Percentiles rank a stretch among this genome's conserved stretches.
Conservation (phyloP, 164 flowering plant genomes). For the Tetrastigma voinierianum region DNA sequence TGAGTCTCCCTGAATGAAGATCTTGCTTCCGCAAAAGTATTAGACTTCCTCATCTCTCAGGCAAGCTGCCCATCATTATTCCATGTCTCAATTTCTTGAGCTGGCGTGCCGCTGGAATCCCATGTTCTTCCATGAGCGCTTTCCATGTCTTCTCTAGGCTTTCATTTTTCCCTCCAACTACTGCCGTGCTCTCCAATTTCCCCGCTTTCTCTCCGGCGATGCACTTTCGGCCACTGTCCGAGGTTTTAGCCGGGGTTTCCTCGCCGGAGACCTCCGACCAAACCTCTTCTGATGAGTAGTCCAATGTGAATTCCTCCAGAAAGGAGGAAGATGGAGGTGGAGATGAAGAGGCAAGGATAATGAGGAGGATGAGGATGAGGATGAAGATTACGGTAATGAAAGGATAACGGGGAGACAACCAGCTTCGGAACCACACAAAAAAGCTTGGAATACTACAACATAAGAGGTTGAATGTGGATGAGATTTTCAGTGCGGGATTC, state of each 20-base stretch:
- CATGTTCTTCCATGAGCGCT: slow-evolving; percentile 28
- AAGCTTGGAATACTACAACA: slow-evolving; percentile 17
- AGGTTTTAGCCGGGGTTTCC: too few species aligned
- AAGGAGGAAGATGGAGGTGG: slow-evolving; percentile 11
- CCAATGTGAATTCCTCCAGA: not conserved
- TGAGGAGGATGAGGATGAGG: slow-evolving; percentile 10
- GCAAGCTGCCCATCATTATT: not conserved
- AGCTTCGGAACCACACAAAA: slow-evolving; percentile 12
- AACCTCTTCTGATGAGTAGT: not conserved
- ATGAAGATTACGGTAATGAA: slow-evolving; percentile 28
- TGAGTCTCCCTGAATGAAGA: slow-evolving; percentile 25
- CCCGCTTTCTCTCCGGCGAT: too few species aligned
- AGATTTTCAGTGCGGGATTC: slow-evolving; percentile 14
- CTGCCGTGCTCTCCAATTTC: not conserved
- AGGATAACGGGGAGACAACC: slow-evolving; percentile 25
- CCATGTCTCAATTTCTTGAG: slow-evolving; percentile 38
- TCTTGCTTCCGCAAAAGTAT: slow-evolving; percentile 16
- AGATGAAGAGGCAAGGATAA: slow-evolving; percentile 26
- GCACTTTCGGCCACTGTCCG: not conserved
- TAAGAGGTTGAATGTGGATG: slow-evolving; percentile 3
- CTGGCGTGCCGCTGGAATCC: slow-evolving; percentile 5
- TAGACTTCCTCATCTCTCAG: slow-evolving; percentile 34
- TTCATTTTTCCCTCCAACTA: slow-evolving; percentile 4
- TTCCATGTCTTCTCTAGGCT: slow-evolving; percentile 35
- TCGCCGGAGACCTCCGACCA: not conserved